phyloP scores from a whole-genome alignment of 2,329 filamentous ascomycete genomes.

The Thielaviopsis populi region DNA sequence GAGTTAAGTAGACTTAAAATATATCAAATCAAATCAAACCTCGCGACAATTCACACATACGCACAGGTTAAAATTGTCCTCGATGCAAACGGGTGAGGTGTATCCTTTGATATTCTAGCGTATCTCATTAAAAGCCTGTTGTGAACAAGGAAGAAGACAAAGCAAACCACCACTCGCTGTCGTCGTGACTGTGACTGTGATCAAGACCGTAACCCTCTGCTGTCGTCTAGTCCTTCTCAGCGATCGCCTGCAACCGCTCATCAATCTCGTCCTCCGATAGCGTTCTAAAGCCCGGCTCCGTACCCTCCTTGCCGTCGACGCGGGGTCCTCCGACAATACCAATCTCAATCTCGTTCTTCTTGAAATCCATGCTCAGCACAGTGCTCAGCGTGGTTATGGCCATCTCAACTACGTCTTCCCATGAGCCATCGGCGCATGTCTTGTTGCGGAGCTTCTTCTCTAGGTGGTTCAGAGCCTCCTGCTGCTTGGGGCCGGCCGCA shows the following conservation, averaged over 20 bases:
- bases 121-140: slow-evolving; percentile 16
- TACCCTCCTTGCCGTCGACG: slow-evolving; percentile 68
- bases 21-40: too few relatives aligned
- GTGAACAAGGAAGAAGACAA: slow-evolving; percentile 3
- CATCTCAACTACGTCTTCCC: slow-evolving; percentile 96
- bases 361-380: slow-evolving; percentile 97
- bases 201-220: background rate
- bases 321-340: slow-evolving; percentile 86
- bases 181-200: background rate
- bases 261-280: slow-evolving; percentile 97
- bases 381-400: slow-evolving; percentile 91
- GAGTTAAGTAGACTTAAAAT: too few relatives aligned
- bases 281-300: slow-evolving; percentile 64
- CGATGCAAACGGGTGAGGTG: too few relatives aligned
- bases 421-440: slow-evolving; percentile 77
- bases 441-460: slow-evolving; percentile 99
- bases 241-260: slow-evolving; percentile 92
- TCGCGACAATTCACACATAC: too few relatives aligned
- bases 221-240: slow-evolving; percentile 79
- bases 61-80: too few relatives aligned
- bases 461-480: slow-evolving; percentile 94
- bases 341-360: slow-evolving; percentile 97
- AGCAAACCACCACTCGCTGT: background rate
- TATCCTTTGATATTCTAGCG: slow-evolving; percentile 1
- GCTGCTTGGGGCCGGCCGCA: slow-evolving; percentile 91